A percentile compares a stretch with the other conserved stretches of the same genome.
Evolutionary conservation across 169 alveolate species (phyloP).

Genomic region (Plasmodium cynomolgi): DNA sequence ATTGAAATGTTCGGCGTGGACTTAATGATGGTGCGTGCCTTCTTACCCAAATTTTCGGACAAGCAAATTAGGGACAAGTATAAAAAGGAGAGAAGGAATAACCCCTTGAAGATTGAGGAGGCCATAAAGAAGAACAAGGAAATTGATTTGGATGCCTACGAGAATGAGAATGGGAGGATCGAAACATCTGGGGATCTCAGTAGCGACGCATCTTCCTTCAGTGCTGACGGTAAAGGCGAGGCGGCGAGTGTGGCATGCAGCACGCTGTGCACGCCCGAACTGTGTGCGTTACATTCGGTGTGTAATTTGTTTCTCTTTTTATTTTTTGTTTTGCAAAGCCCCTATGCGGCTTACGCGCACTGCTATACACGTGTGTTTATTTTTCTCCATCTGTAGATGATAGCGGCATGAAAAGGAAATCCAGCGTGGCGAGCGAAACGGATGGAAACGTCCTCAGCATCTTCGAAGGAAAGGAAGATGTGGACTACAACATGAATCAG

Average conservation of each 20-base stretch:
- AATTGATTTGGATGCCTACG: slow-evolving; percentile 80
- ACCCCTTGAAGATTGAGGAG: slow-evolving; percentile 77
- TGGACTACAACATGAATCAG: slow-evolving; percentile 5
- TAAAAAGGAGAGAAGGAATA: slow-evolving; percentile 81
- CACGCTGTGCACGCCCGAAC: not conserved
- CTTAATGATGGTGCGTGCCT: slow-evolving; percentile 82
- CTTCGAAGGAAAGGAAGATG: slow-evolving; percentile 31
- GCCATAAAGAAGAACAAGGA: slow-evolving; percentile 77
- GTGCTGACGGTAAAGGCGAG: slow-evolving; percentile 45
- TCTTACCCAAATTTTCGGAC: slow-evolving; percentile 82
- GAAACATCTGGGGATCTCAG: slow-evolving; percentile 77
- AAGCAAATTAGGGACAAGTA: slow-evolving; percentile 83
- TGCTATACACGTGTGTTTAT: not conserved
- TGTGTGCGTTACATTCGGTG: not conserved
- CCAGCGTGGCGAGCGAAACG: slow-evolving; percentile 7
- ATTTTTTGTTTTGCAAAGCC: not conserved
- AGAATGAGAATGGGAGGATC: slow-evolving; percentile 82
- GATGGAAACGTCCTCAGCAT: slow-evolving; percentile 30
- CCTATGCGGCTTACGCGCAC: not conserved
- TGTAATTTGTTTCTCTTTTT: not conserved
- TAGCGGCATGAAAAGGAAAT: not conserved
- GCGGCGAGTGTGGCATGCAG: not conserved
- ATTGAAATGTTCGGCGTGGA: slow-evolving; percentile 84
- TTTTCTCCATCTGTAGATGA: slow-evolving; percentile 4
- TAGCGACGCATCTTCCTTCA: slow-evolving; percentile 77